phyloP scores from a whole-genome alignment of 2,329 filamentous ascomycete genomes.

The Xylariomycetidae sp. region DNA sequence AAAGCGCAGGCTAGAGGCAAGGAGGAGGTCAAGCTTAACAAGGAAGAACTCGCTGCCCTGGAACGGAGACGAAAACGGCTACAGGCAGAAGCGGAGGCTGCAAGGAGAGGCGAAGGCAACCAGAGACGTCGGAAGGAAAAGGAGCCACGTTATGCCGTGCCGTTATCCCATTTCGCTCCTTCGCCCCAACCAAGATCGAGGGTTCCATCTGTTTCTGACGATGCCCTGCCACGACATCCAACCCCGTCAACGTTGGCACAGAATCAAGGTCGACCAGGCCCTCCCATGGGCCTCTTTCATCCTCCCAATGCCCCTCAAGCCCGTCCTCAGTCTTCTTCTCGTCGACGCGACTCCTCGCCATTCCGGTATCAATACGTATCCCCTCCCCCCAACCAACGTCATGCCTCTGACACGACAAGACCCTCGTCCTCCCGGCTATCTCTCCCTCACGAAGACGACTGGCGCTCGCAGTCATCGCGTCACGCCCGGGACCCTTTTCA shows the following conservation, averaged over 20 bases:
- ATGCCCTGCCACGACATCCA: conserved; percentile 32
- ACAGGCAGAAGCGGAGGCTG: conserved; percentile 40
- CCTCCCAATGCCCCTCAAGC: conserved; percentile 36
- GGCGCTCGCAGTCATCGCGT: conserved; percentile 24
- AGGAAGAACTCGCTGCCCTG: conserved; percentile 74
- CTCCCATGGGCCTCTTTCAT: conserved; percentile 47
- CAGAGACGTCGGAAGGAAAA: conserved; percentile 34
- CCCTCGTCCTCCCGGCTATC: conserved; percentile 28
- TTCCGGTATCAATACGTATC: conserved; percentile 41
- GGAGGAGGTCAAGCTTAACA: conserved; percentile 71
- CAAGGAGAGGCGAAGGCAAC: conserved; percentile 33
- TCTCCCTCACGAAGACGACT: conserved; percentile 26
- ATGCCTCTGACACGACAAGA: conserved; percentile 38
- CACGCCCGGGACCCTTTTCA: conserved; percentile 41
- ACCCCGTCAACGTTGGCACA: conserved; percentile 32
- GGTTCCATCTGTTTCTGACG: conserved; percentile 24
- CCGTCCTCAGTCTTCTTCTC: conserved; percentile 32
- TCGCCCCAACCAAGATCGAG: conserved; percentile 31
- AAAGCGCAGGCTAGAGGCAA: conserved; percentile 71
- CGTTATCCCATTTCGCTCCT: conserved; percentile 45
- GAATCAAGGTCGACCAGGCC: conserved; percentile 30
- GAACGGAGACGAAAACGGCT: conserved; percentile 61
- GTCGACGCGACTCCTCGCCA: conserved; percentile 28
- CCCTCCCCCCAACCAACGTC: conserved; percentile 29
- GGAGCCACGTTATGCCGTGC: conserved; percentile 45